A percentile compares a stretch with the other conserved stretches of the same genome.
These are phyloP conservation scores for Elsinoe arachidis DNA, from an alignment of 2,329 filamentous ascomycete species.

Conservation along the genomic window DNA sequence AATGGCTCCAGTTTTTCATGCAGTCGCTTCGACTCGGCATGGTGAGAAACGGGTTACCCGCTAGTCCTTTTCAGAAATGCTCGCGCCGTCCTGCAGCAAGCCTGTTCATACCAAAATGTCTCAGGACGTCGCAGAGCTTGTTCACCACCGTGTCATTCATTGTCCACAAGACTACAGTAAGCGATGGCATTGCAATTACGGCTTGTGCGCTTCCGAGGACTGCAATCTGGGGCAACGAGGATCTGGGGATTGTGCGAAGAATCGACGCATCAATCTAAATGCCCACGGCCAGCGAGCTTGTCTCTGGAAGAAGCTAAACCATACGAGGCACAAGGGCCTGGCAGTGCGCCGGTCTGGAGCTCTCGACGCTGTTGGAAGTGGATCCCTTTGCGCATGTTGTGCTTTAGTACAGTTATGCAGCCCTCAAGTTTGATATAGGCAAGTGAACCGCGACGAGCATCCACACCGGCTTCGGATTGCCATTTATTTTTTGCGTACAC, in stretches of 20 bases:
- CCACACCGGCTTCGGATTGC: slow-evolving; percentile 10
- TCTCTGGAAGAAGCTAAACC: not conserved
- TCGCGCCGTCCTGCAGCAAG: not conserved
- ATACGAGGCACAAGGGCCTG: slow-evolving; percentile 1
- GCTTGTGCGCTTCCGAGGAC: not conserved
- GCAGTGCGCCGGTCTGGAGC: slow-evolving; percentile 1
- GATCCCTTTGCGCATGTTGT: not conserved
- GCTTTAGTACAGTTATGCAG: not conserved
- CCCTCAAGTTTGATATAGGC: slow-evolving; percentile 8
- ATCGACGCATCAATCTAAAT: slow-evolving; percentile 10
- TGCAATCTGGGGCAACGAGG: slow-evolving; percentile 5
- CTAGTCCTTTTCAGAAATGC: slow-evolving; percentile 7
- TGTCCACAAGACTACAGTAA: slow-evolving; percentile 1
- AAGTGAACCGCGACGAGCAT: slow-evolving; percentile 6
- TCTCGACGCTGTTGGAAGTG: not conserved
- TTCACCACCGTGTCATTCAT: not conserved
- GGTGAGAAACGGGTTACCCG: slow-evolving; percentile 8
- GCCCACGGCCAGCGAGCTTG: slow-evolving; percentile 5
- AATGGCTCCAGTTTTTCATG: slow-evolving; percentile 7
- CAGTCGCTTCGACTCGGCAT: slow-evolving; percentile 11
- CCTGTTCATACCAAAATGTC: not conserved
- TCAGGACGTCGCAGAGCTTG: slow-evolving; percentile 1
- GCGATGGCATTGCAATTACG: slow-evolving; percentile 1
- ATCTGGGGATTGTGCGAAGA: slow-evolving; percentile 9
- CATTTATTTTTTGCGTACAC: not conserved